phyloP scores from a whole-genome alignment of 768 basidiomycete genomes.

The Amanita rubescens region DNA sequence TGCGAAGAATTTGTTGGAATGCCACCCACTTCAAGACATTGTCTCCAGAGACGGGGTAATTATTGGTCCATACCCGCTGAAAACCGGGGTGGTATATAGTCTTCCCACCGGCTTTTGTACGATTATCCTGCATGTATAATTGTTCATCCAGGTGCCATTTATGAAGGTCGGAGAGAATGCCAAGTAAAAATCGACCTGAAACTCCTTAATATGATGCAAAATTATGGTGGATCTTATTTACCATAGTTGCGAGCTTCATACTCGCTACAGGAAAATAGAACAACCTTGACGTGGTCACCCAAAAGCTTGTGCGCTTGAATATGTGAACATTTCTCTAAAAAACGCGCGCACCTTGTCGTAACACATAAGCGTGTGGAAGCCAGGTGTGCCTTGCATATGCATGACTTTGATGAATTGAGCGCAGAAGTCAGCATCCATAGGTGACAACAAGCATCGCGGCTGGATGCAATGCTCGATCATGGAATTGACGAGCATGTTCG shows the following conservation, averaged over 20 bases:
- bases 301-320: slow-evolving; percentile 51
- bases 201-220: slow-evolving; percentile 4
- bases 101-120: slow-evolving; percentile 56
- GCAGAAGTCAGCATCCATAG: slow-evolving; percentile 94
- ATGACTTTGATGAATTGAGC: slow-evolving; percentile 85
- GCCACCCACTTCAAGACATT: slow-evolving; percentile 62
- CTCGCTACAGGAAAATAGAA: slow-evolving; percentile 91
- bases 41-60: slow-evolving; percentile 32
- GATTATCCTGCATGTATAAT: slow-evolving; percentile 64
- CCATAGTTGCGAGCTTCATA: slow-evolving; percentile 95
- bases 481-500: slow-evolving; percentile 44
- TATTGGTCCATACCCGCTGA: slow-evolving; percentile 41
- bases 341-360: slow-evolving; percentile 63
- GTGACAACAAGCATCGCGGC: slow-evolving; percentile 88
- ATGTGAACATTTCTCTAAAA: not conserved
- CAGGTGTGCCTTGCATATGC: slow-evolving; percentile 82
- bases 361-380: slow-evolving; percentile 78
- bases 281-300: slow-evolving; percentile 73
- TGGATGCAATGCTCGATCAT: slow-evolving; percentile 89
- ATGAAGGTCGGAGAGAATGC: slow-evolving; percentile 68
- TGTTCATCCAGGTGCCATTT: slow-evolving; percentile 77
- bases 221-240: slow-evolving; percentile 22
- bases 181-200: slow-evolving; percentile 79
- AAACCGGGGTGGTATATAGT: slow-evolving; percentile 62
- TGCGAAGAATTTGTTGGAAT: slow-evolving; percentile 65